A percentile compares a stretch with the other conserved stretches of the same genome.
Conservation (phyloP, 2,329 filamentous ascomycete species). For the Fusarium coffeatum region DNA sequence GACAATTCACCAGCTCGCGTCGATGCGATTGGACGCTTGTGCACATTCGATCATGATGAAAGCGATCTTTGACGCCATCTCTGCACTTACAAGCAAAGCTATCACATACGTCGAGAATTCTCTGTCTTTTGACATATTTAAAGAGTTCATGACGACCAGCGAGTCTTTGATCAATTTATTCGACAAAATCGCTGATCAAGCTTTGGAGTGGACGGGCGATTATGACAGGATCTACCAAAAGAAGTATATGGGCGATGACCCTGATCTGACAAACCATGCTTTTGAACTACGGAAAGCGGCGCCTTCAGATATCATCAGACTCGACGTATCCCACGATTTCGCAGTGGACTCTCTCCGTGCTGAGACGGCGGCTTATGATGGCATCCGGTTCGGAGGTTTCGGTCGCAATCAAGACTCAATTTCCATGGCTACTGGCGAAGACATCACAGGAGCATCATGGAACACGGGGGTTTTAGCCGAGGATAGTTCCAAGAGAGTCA, state of each 20-base stretch:
- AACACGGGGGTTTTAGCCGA: background rate
- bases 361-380: background rate
- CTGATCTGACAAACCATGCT: background rate
- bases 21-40: background rate
- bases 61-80: background rate
- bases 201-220: background rate
- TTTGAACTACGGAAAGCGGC: background rate
- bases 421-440: background rate
- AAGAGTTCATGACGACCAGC: background rate
- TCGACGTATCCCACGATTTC: background rate
- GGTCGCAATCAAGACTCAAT: background rate
- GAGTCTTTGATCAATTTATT: background rate
- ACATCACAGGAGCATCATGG: background rate
- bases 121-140: background rate
- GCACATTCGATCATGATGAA: background rate
- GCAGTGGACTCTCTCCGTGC: background rate
- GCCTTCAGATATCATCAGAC: background rate
- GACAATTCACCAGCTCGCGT: background rate
- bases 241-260: background rate
- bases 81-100: background rate
- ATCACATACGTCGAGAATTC: background rate
- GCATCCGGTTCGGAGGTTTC: background rate
- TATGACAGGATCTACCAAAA: background rate
- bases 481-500: background rate
- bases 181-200: background rate